Percentiles rank a stretch among this genome's conserved stretches.
Conservation (phyloP, 1,139 yeast genomes). For the Geotrichum restrictum region DNA sequence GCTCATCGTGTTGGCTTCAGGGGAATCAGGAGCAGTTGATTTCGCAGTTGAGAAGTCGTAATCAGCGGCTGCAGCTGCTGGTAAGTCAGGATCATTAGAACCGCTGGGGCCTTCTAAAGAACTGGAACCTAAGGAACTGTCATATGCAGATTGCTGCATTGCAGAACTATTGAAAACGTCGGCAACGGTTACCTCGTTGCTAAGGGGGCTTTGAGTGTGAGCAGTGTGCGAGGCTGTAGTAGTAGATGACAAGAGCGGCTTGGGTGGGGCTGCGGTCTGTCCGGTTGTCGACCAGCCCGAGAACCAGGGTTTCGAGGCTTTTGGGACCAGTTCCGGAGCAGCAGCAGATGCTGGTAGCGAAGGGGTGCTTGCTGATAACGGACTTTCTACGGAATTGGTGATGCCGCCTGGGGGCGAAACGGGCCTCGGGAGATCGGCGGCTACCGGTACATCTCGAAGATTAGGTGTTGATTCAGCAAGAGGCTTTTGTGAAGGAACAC, state of each 20-base stretch:
- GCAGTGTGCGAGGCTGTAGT: neutral
- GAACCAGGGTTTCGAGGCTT: neutral
- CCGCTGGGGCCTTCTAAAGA: neutral
- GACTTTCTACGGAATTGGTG: neutral
- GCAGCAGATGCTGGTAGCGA: neutral
- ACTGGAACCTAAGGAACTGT: neutral
- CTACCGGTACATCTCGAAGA: too few species aligned
- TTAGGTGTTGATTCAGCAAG: too few species aligned
- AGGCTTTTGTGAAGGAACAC: too few species aligned
- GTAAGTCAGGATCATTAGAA: neutral
- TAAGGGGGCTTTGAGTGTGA: conserved; percentile 11
- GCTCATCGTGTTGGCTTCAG: neutral
- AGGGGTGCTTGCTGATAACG: neutral
- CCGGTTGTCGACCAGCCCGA: neutral
- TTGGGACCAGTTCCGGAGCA: neutral
- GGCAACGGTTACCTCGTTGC: conserved; percentile 4
- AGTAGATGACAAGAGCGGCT: neutral
- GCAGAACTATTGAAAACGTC: neutral
- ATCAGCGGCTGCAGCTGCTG: too few species aligned
- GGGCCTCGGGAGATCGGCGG: neutral
- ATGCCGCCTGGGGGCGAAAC: neutral
- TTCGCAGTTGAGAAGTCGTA: neutral
- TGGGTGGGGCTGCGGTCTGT: neutral
- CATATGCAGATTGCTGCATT: neutral
- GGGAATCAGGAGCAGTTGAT: neutral